Evolutionary conservation across 73 alveolate genomes (phyloP).

Genomic region (Paramecium octaurelia): DNA sequence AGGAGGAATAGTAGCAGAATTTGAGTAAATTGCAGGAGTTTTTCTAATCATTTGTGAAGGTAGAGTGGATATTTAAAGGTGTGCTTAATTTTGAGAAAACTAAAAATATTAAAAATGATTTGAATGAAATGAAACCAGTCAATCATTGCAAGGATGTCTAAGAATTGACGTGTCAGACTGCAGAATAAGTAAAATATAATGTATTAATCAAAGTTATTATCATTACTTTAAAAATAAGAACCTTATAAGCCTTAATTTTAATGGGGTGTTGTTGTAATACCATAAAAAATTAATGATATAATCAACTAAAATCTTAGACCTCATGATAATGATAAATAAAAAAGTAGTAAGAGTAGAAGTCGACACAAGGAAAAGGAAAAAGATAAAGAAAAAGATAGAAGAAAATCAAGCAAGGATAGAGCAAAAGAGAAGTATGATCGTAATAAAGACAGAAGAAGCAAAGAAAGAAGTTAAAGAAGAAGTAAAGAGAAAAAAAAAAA

Average conservation of each 20-base stretch:
- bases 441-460: background rate
- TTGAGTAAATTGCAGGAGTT: background rate
- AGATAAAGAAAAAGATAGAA: background rate
- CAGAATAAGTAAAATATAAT: background rate
- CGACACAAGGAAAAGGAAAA: background rate
- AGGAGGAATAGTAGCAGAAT: background rate
- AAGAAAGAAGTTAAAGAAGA: background rate
- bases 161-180: background rate
- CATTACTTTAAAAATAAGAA: background rate
- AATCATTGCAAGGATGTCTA: background rate
- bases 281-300: background rate
- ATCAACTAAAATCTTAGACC: background rate
- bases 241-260: background rate
- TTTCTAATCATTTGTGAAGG: background rate
- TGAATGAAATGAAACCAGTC: background rate
- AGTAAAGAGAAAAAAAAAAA: background rate
- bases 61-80: background rate
- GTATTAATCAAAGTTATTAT: background rate
- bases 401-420: background rate
- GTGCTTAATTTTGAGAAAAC: background rate
- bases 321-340: background rate
- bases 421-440: background rate
- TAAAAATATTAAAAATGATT: background rate
- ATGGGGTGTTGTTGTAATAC: background rate
- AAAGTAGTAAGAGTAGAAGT: constrained; percentile 1